Evolutionary conservation across 2,329 filamentous ascomycete species (phyloP), one percentile per base, ranked within the genome.

Genomic region (Pseudocercospora fijiensis): DNA sequence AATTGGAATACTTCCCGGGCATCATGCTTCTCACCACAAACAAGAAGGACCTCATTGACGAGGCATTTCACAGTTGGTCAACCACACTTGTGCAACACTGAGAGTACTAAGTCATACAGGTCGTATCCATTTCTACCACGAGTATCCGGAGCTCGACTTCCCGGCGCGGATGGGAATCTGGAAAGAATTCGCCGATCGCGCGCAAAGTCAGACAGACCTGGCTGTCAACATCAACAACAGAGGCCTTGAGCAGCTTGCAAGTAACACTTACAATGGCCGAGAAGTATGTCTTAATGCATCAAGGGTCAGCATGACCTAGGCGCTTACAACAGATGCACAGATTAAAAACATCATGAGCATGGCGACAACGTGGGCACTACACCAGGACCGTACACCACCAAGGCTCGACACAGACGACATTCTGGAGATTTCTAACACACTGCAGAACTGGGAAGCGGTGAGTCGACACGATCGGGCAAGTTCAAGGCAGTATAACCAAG

Each of bases 1-100:
- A 92, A 61, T 81, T 96, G 0, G 92, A 96, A 76, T 96, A 96
- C 75, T 96, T 96, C 0, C 95, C 90, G 72, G 92, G 91, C 0
- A 95, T 95, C 77, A 86, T 88, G 77, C 28, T 64, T 8, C 24
- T 64, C 7, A 64, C 62, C 4, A 64, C 62, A 11, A 64, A 64
- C 45, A 52, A 60, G 28, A 61, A 52, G 2, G 57, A 61, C 2
- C 41, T 61, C 4, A 60, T 63, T 18, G 61, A 63, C 70, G 27
- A 24, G 10, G 59, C 59, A 7, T 61, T 61, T 22, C 59, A 61
- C n/a, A 61, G 59, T 61, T 27, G 22, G 59, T 30, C 2, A n/a
- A n/a, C n/a, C n/a, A n/a, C n/a, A n/a, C n/a, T n/a, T n/a, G n/a
- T n/a, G n/a, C n/a, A 93, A 65, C 91, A 91, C 0, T 94, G 95